Evolutionary conservation across 2,329 filamentous ascomycete species (phyloP).

Genomic region (Knufia petricola): DNA sequence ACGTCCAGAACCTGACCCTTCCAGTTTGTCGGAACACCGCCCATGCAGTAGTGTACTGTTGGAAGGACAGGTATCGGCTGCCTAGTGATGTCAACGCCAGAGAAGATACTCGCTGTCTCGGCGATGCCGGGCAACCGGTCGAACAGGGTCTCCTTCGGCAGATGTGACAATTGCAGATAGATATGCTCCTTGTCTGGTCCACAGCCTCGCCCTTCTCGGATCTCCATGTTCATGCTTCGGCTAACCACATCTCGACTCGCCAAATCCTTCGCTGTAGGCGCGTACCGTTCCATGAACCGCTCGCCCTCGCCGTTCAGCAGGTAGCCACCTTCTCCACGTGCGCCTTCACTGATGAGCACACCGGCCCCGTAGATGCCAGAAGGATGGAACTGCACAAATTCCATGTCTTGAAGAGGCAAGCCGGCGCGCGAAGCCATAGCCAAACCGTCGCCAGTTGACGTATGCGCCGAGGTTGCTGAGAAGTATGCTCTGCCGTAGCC

Average conservation of each 20-base stretch:
- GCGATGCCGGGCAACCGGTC: conserved; percentile 88
- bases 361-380: conserved; percentile 79
- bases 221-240: conserved; percentile 86
- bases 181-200: conserved; percentile 87
- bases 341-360: conserved; percentile 83
- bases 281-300: conserved; percentile 90
- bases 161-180: conserved; percentile 80
- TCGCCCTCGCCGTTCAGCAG: conserved; percentile 84
- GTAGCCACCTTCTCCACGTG: conserved; percentile 85
- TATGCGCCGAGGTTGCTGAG: conserved; percentile 84
- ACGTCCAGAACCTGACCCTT: conserved; percentile 83
- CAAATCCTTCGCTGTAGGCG: conserved; percentile 84
- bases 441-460: conserved; percentile 86
- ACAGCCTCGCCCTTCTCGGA: conserved; percentile 80
- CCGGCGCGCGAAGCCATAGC: conserved; percentile 87
- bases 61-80: conserved; percentile 82
- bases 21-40: conserved; percentile 84
- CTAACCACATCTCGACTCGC: conserved; percentile 82
- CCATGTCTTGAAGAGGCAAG: conserved; percentile 84
- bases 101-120: conserved; percentile 82
- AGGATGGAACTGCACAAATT: conserved; percentile 91
- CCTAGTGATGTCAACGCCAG: conserved; percentile 80
- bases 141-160: conserved; percentile 72
- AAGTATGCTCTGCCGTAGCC: conserved; percentile 89
- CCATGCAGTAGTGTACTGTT: conserved; percentile 94